Evolutionary conservation across 2,329 filamentous ascomycete genomes (phyloP).

Genomic region (Cytospora schulzeri): DNA sequence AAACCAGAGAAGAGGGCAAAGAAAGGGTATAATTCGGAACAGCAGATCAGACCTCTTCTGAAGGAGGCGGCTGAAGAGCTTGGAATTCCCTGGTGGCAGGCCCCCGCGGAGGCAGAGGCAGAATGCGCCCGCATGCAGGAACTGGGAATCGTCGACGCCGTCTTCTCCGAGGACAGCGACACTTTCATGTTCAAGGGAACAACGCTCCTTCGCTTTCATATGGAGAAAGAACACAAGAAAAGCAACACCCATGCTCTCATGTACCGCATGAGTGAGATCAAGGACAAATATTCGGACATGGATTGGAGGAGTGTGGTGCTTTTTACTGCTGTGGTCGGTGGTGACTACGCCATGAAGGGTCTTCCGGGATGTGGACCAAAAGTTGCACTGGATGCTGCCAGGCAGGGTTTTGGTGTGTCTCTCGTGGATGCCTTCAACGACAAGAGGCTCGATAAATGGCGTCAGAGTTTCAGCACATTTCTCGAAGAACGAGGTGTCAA

Average conservation of each 20-base stretch:
- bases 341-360: not conserved
- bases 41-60: not conserved
- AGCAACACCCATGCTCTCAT: not conserved
- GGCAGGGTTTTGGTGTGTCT: not conserved
- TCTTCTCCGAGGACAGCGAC: constrained; percentile 94
- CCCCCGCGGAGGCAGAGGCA: constrained; percentile 92
- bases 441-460: not conserved
- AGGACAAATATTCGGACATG: not conserved
- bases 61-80: not conserved
- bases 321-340: not conserved
- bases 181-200: constrained; percentile 77
- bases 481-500: not conserved
- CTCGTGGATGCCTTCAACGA: not conserved
- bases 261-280: not conserved
- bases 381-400: not conserved
- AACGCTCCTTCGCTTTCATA: not conserved
- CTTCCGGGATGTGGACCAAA: not conserved
- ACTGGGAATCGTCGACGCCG: constrained; percentile 83
- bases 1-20: not conserved
- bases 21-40: not conserved
- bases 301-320: not conserved
- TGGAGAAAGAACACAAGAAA: not conserved
- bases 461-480: not conserved
- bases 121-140: constrained; percentile 87
- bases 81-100: constrained; percentile 38